Percentiles rank a stretch among this genome's conserved stretches.
Conservation (phyloP, 1,139 yeast species). For the Torulaspora globosa region DNA sequence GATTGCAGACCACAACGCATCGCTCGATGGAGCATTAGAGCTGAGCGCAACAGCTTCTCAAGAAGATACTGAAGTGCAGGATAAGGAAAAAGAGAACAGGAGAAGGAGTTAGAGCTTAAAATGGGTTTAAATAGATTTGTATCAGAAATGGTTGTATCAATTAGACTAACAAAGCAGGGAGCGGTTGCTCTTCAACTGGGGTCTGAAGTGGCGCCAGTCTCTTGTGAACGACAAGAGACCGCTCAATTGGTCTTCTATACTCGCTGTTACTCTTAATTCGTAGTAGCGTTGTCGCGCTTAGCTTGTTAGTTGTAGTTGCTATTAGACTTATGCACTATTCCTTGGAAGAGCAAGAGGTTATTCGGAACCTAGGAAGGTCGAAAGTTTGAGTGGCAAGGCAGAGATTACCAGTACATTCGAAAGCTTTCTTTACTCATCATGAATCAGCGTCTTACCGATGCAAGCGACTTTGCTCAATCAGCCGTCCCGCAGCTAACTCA, state of each 20-base stretch:
- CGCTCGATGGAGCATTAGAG: conserved; percentile 13
- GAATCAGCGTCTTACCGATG: conserved; percentile 48
- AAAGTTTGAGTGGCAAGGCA: neutral
- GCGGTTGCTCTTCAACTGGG: neutral
- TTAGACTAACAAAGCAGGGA: neutral
- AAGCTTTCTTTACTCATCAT: conserved; percentile 3
- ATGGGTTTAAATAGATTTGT: neutral
- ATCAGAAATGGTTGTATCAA: conserved; percentile 8
- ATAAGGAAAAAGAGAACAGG: conserved; percentile 4
- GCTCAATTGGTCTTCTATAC: neutral
- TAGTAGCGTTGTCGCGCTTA: neutral
- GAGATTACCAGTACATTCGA: neutral
- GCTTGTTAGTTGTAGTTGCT: neutral
- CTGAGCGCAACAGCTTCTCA: conserved; percentile 4
- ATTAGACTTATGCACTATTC: neutral
- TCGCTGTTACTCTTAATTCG: neutral
- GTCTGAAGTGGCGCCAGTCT: neutral
- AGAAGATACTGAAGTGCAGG: conserved; percentile 4
- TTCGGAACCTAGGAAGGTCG: neutral
- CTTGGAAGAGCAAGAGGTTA: neutral
- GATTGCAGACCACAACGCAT: conserved; percentile 4
- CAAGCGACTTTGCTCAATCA: conserved; percentile 63
- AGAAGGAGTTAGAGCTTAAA: conserved; percentile 2
- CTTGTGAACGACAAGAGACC: neutral
- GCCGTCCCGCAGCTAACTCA: conserved; percentile 53